Evolutionary conservation across 257 asterid species (phyloP), one percentile per base, ranked within the genome.

Genomic region (Rehmannia glutinosa): DNA sequence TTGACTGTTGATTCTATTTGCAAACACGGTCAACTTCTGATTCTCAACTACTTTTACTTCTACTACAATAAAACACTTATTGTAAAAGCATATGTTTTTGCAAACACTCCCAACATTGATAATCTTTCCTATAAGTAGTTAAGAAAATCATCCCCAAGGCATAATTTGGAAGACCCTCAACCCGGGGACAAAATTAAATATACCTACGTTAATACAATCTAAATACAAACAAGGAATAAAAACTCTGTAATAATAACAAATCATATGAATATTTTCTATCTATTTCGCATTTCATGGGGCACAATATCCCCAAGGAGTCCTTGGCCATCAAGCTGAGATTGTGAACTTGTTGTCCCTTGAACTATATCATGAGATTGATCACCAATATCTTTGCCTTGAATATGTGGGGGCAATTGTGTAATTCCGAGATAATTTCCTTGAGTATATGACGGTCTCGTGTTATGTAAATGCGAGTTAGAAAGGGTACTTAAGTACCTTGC

Each of bases 261-360:
- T 65, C 11, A 21, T 28, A 15, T 8, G 30, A 11, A 53, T 59
- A n/a, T n/a, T n/a, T 35, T 13, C 30, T 64, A 75, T 62, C 73
- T 76, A 38, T 75, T 83, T 35, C 84, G 78, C 81, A 84, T 82
- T 23, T 81, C 81, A 42, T 90, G 88, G 10, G 88, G 88, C 43
- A 90, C 96, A 60, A 90, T 86, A 71, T 90, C 96, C 54, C 96
- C 96, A 0, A 87, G 86, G n/a, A 87, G 85, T 19, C 97, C 97
- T 68, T 83, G 85, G 47, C 81, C 89, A 1, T 71, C 65, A 32
- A 73, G 70, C n/a, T n/a, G n/a, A 20, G 59, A 27, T 6, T 23
- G 73, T 23, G 76, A 57, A 27, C 54, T 42, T 4, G n/a, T 57
- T 39, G 78, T 50, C 51, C 25, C 72, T 9, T 69, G 75, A 24